A percentile compares a stretch with the other conserved stretches of the same genome.
Evolutionary conservation across 177 flowering plant genomes (phyloP).

Genomic region (Vitis hybrid): DNA sequence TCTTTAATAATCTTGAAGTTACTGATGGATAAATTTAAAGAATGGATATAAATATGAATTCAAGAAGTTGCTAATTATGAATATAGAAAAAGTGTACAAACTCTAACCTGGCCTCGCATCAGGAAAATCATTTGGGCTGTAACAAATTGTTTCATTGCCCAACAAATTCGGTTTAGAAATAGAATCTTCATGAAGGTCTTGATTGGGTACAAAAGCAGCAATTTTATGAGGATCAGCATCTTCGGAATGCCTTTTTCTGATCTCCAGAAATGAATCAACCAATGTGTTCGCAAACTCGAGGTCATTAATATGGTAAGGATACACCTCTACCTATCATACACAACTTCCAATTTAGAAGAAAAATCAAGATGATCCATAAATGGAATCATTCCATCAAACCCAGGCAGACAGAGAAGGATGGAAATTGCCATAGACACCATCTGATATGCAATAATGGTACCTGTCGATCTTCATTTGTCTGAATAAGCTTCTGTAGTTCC

Average conservation of each 20-base stretch:
- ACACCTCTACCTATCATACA: slow-evolving; percentile 55
- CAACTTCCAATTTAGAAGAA: slow-evolving; percentile 5
- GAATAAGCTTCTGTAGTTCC: slow-evolving; percentile 66
- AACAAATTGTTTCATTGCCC: slow-evolving; percentile 22
- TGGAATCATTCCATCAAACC: background rate
- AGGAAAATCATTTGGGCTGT: slow-evolving; percentile 59
- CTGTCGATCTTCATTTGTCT: slow-evolving; percentile 64
- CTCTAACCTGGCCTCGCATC: slow-evolving; percentile 78
- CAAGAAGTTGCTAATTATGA: too few species aligned
- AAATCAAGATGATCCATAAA: slow-evolving; percentile 1
- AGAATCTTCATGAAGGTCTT: slow-evolving; percentile 27
- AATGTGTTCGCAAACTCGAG: slow-evolving; percentile 69
- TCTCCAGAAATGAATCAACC: slow-evolving; percentile 76
- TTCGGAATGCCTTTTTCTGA: slow-evolving; percentile 26
- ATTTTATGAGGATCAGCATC: slow-evolving; percentile 17
- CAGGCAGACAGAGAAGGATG: background rate
- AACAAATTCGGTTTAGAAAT: slow-evolving; percentile 14
- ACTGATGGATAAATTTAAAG: too few species aligned
- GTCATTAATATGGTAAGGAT: slow-evolving; percentile 86
- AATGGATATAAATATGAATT: too few species aligned
- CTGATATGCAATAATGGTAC: slow-evolving; percentile 32
- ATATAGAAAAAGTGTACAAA: background rate
- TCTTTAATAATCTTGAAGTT: too few species aligned
- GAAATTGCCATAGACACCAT: slow-evolving; percentile 1
- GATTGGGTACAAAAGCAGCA: slow-evolving; percentile 19